Percentiles rank a stretch among this genome's conserved stretches.
Evolutionary conservation across 2,329 filamentous ascomycete species (phyloP).

Genomic region (Phyllosticta paracitricarpa): DNA sequence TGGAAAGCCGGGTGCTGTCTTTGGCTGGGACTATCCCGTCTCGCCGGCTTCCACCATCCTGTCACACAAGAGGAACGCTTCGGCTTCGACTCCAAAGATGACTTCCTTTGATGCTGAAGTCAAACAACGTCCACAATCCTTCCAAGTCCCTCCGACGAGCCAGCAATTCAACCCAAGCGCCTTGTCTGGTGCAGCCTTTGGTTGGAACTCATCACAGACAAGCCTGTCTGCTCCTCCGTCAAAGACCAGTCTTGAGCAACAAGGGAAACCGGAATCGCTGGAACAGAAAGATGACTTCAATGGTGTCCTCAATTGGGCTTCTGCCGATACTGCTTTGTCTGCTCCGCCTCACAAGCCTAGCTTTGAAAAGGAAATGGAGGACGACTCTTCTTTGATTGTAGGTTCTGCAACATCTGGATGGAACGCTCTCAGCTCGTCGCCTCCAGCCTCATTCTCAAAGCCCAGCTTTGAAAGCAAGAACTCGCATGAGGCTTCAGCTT

Average conservation of each 20-base stretch:
- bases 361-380: not conserved
- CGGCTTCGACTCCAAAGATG: not conserved
- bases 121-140: conserved; percentile 3
- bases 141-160: not conserved
- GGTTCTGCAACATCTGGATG: not conserved
- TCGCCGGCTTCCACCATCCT: conserved; percentile 5
- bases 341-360: not conserved
- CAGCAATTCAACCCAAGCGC: not conserved
- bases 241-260: not conserved
- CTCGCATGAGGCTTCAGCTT: not conserved
- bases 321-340: not conserved
- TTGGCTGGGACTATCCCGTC: conserved; percentile 27
- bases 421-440: not conserved
- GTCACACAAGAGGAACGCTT: conserved; percentile 7
- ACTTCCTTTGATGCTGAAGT: conserved; percentile 2
- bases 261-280: not conserved
- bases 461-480: not conserved
- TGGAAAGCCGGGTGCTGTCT: conserved; percentile 24
- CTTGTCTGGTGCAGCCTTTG: not conserved
- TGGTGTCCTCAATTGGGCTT: not conserved
- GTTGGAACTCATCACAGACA: not conserved
- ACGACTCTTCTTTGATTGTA: not conserved
- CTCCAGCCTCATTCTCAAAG: not conserved
- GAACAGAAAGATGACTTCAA: not conserved
- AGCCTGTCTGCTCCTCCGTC: conserved; percentile 3